Base-by-base conservation (phyloP, 345 rosid species). In the Eucalyptus marginata region DNA sequence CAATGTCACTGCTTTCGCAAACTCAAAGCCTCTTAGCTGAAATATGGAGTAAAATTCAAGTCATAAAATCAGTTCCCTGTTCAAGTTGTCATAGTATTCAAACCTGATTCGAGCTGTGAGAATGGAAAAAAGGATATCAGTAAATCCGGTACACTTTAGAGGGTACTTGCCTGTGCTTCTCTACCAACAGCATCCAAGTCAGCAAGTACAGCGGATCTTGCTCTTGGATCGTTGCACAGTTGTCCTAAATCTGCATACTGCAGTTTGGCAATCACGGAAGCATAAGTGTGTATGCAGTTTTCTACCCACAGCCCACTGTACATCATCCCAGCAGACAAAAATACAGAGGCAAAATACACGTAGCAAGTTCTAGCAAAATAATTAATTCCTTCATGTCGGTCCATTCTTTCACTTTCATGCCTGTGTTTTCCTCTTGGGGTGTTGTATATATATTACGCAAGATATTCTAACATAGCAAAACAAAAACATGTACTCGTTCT, bases 11-110 rank as follows among this genome's bases (percentile, higher is more conserved):
- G 98, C 99, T 91, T 98, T 97, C 29, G 93, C 99, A 91, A 96
- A 96, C 93, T 98, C 99, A 44, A 98, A 98, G 87, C 99, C 99
- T 93, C 99, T 91, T 89, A 96, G 91, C 98, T 96, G 95, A 88
- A 88, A 46, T 47, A 83, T 18, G 87, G 62, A 83, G 62, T 25
- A 86, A 49, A 59, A 64, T 50, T 88, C 88, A n/a, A 49, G 43
- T 18, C 13, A 80, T 12, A 51, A 59, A 27, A 87, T 64, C 25
- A 25, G 27, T 76, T 76, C 27, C 40, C 31, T 71, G 89, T 88
- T 80, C 24, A 79, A 79, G 56, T 18, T 11, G 29, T 33, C 80
- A 87, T 2, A 3, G 29, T 44, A 27, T 64, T 6, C 71, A 50
- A 47, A 71, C 27, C n/a, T 13, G 20, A 44, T 31, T 17, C 15